phyloP scores from a whole-genome alignment of 2,329 filamentous ascomycete species.

The Sclerotinia borealis region DNA sequence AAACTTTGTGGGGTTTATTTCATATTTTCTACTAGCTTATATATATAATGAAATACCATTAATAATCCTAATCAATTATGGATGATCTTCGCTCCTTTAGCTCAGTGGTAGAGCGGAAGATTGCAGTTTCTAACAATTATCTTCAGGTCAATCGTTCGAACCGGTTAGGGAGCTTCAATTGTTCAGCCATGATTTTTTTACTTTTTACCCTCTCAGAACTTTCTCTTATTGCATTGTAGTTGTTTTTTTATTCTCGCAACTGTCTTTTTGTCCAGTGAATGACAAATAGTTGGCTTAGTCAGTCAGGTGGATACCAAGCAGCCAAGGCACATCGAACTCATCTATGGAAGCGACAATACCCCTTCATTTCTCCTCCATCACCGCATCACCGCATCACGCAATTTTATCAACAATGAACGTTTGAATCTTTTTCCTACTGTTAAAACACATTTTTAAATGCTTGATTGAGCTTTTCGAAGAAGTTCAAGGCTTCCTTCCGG shows the following conservation, averaged over 20 bases:
- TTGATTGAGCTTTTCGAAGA: too few species aligned
- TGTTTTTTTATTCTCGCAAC: too few species aligned
- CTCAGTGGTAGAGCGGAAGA: conserved; percentile 25
- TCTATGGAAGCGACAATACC: neutral
- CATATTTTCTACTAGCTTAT: neutral
- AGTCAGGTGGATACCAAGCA: neutral
- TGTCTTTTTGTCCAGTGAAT: neutral
- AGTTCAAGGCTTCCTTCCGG: too few species aligned
- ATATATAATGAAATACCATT: neutral
- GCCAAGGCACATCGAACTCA: too few species aligned
- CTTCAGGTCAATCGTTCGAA: conserved; percentile 25
- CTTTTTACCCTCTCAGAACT: neutral
- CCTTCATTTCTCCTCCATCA: neutral
- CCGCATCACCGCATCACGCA: neutral
- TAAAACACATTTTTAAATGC: neutral
- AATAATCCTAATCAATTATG: neutral
- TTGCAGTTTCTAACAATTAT: conserved; percentile 16
- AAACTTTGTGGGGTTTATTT: too few species aligned
- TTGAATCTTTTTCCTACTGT: neutral
- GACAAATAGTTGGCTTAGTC: neutral
- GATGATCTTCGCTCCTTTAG: conserved; percentile 16
- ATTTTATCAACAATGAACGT: neutral
- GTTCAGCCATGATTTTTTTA: neutral
- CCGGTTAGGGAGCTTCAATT: conserved; percentile 20
- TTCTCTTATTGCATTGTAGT: too few species aligned